A percentile compares a stretch with the other conserved stretches of the same genome.
phyloP scores from a whole-genome alignment of 352 stramenopile species.

The Phytophthora idaei region DNA sequence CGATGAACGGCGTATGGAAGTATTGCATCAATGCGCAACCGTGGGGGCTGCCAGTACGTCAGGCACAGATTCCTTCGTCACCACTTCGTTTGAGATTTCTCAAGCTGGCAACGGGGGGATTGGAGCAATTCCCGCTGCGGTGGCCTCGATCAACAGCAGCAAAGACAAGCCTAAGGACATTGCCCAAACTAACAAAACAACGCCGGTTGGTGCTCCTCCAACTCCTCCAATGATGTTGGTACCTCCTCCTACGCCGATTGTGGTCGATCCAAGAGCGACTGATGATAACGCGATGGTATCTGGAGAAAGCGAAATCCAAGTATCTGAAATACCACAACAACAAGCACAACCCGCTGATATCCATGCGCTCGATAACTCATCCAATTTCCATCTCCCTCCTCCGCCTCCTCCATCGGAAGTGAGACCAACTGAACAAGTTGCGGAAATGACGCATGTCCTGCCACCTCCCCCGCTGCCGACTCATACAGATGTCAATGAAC shows the following conservation, averaged over 20 bases:
- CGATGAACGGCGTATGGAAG: slow-evolving; percentile 51
- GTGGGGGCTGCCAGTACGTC: slow-evolving; percentile 48
- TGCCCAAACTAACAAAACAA: neutral
- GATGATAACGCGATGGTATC: neutral
- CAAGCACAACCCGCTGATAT: neutral
- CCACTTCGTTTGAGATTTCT: slow-evolving; percentile 43
- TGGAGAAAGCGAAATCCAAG: slow-evolving; percentile 6
- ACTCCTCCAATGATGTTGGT: slow-evolving; percentile 1
- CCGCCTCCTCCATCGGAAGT: slow-evolving; percentile 25
- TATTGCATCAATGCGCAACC: slow-evolving; percentile 79
- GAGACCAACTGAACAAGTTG: slow-evolving; percentile 2
- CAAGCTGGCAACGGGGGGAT: slow-evolving; percentile 18
- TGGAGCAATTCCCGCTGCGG: slow-evolving; percentile 6
- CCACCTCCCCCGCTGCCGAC: neutral
- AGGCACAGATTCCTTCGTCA: slow-evolving; percentile 57
- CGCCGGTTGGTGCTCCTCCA: neutral
- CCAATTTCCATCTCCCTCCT: slow-evolving; percentile 7
- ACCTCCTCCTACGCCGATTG: slow-evolving; percentile 18
- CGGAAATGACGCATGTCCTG: neutral
- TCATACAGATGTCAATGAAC: slow-evolving; percentile 58
- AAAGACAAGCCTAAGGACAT: neutral
- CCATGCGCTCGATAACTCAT: neutral
- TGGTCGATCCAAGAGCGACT: neutral
- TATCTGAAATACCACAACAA: neutral
- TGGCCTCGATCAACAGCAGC: neutral